Percentiles rank a stretch among this genome's conserved stretches.
Conservation (phyloP, 768 basidiomycete genomes). For the Leccinum rimulosum region DNA sequence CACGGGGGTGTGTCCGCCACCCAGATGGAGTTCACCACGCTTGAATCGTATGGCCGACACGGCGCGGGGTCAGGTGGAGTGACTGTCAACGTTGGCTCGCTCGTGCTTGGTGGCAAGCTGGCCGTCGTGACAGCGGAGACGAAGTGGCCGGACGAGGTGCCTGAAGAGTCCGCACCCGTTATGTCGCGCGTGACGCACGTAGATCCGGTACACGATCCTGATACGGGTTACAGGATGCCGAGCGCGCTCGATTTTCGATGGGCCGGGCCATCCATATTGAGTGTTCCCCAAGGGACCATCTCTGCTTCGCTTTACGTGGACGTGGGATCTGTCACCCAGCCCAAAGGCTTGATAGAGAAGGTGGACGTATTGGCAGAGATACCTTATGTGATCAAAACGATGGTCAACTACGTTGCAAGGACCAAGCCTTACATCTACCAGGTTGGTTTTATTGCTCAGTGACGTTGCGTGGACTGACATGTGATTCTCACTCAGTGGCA, state of each 20-base stretch:
- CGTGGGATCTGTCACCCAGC: constrained; percentile 54
- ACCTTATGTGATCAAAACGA: constrained; percentile 87
- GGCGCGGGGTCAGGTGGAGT: constrained; percentile 81
- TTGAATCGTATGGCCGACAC: constrained; percentile 70
- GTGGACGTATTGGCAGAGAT: constrained; percentile 96
- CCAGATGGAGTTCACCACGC: constrained; percentile 95
- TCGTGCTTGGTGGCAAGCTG: constrained; percentile 80
- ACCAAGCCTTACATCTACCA: constrained; percentile 95
- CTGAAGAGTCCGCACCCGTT: constrained; percentile 45
- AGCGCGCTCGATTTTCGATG: constrained; percentile 69
- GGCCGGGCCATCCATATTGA: constrained; percentile 64
- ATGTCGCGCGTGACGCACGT: constrained; percentile 68
- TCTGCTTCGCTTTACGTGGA: constrained; percentile 56
- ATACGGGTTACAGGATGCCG: constrained; percentile 82
- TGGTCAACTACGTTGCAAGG: constrained; percentile 89
- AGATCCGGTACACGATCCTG: constrained; percentile 59
- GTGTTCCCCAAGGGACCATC: constrained; percentile 50
- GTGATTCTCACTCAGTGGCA: constrained; percentile 43
- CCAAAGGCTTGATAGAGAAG: constrained; percentile 83
- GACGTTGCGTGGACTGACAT: background rate
- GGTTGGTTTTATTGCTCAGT: constrained; percentile 42
- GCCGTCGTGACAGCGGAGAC: constrained; percentile 78
- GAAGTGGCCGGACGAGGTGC: constrained; percentile 63
- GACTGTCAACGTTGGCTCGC: constrained; percentile 79
- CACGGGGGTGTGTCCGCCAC: constrained; percentile 79